A percentile compares a stretch with the other conserved stretches of the same genome.
Evolutionary conservation across 805 yeast species (phyloP).

Genomic region (Isabelozyma heimii): DNA sequence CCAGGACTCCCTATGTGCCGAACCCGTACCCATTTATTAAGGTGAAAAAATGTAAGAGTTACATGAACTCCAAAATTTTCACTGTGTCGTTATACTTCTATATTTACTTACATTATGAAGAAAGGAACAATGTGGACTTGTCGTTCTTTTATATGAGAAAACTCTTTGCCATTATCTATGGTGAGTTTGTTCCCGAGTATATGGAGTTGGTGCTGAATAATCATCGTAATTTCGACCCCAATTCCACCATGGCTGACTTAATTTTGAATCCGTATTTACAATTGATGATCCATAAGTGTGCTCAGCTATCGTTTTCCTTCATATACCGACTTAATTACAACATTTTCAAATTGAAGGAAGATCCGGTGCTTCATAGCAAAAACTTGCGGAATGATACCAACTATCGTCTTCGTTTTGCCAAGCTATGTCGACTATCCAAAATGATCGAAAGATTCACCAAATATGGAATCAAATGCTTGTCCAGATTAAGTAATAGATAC

Average conservation of each 20-base stretch:
- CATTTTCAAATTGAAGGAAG: constrained; percentile 18
- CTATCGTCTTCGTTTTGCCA: constrained; percentile 19
- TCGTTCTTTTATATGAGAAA: constrained; percentile 35
- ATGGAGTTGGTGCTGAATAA: constrained; percentile 29
- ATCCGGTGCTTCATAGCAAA: constrained; percentile 13
- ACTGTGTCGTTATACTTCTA: constrained; percentile 26
- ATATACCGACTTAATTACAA: constrained; percentile 20
- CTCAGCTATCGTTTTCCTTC: constrained; percentile 23
- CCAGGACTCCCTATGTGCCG: constrained; percentile 12
- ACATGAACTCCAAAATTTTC: constrained; percentile 26
- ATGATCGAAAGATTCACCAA: constrained; percentile 16
- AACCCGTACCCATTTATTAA: constrained; percentile 19
- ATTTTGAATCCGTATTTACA: constrained; percentile 40
- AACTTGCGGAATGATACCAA: constrained; percentile 11
- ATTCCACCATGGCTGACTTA: constrained; percentile 26
- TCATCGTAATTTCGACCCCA: constrained; percentile 37
- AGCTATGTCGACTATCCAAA: constrained; percentile 22
- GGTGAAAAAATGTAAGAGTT: constrained; percentile 23
- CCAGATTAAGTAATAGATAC: constrained; percentile 52
- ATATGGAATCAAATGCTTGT: constrained; percentile 21
- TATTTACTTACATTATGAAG: constrained; percentile 41
- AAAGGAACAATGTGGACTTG: constrained; percentile 17
- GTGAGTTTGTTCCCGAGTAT: constrained; percentile 31
- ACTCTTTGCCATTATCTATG: constrained; percentile 16
- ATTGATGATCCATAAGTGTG: constrained; percentile 21